phyloP scores from a whole-genome alignment of 2,329 filamentous ascomycete species.

The Colletotrichum euphorbiae region DNA sequence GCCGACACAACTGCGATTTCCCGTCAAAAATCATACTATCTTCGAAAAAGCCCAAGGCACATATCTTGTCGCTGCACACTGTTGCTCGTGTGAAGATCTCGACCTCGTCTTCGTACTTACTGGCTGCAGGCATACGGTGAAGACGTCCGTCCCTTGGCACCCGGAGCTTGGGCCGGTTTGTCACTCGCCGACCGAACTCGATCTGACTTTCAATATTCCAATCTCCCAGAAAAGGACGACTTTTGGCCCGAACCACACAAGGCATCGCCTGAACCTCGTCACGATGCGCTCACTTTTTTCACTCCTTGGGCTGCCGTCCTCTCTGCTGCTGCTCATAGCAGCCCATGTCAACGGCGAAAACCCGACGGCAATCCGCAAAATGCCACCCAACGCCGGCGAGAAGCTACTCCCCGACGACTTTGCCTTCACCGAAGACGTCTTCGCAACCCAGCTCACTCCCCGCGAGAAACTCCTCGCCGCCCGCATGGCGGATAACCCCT shows the following conservation, averaged over 20 bases:
- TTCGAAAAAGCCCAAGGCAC: slow-evolving; percentile 2
- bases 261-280: background rate
- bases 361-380: slow-evolving; percentile 77
- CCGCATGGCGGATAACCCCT: slow-evolving; percentile 44
- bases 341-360: slow-evolving; percentile 52
- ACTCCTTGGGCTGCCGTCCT: slow-evolving; percentile 54
- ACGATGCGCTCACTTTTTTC: slow-evolving; percentile 55
- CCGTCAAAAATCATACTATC: background rate
- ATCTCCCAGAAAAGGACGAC: background rate
- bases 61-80: background rate
- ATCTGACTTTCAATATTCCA: slow-evolving; percentile 9
- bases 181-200: background rate
- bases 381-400: slow-evolving; percentile 75
- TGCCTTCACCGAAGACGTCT: slow-evolving; percentile 53
- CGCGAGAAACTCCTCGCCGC: slow-evolving; percentile 48
- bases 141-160: background rate
- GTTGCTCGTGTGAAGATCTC: background rate
- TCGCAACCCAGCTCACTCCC: slow-evolving; percentile 41
- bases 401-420: slow-evolving; percentile 80
- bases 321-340: slow-evolving; percentile 60
- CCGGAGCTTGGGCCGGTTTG: slow-evolving; percentile 1
- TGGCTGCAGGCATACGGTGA: slow-evolving; percentile 1
- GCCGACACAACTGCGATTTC: slow-evolving; percentile 18
- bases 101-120: background rate
- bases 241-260: background rate